A percentile compares a stretch with the other conserved stretches of the same genome.
Conservation (phyloP, 768 basidiomycete genomes). For the Roridomyces roridus region DNA sequence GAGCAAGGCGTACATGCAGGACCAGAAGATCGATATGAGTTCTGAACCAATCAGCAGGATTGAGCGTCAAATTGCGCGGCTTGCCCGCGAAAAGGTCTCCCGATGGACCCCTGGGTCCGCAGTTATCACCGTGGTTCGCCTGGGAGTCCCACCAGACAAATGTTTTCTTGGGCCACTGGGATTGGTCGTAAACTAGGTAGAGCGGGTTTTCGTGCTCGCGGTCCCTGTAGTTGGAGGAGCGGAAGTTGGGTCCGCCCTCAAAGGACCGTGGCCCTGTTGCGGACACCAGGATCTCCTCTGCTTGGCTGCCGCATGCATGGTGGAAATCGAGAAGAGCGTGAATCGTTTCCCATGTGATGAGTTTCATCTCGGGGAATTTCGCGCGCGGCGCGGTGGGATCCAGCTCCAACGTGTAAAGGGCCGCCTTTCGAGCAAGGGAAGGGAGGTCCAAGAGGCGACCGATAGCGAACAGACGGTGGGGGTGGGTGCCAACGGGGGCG, state of each 20-base stretch:
- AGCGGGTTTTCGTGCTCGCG: background rate
- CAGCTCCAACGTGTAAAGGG: background rate
- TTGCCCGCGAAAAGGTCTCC: background rate
- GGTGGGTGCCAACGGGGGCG: background rate
- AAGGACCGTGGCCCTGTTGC: background rate
- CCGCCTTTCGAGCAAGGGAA: background rate
- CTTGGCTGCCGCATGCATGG: background rate
- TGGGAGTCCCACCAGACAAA: background rate
- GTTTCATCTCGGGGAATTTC: conserved; percentile 1
- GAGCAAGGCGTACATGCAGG: background rate
- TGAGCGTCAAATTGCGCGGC: background rate
- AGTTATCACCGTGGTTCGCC: background rate
- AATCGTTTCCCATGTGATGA: background rate
- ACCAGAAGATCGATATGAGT: background rate
- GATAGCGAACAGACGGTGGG: conserved; percentile 18
- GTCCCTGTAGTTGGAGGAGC: background rate
- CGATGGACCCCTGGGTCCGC: background rate
- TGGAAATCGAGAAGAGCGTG: conserved; percentile 1
- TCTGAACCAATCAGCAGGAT: background rate
- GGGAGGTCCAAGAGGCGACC: background rate
- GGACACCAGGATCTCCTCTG: background rate
- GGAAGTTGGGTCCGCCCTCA: background rate
- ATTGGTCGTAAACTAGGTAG: background rate
- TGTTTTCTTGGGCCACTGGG: background rate
- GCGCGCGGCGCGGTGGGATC: background rate